Base-by-base conservation (phyloP, 2,329 filamentous ascomycete species). In the Colletotrichum scovillei region DNA sequence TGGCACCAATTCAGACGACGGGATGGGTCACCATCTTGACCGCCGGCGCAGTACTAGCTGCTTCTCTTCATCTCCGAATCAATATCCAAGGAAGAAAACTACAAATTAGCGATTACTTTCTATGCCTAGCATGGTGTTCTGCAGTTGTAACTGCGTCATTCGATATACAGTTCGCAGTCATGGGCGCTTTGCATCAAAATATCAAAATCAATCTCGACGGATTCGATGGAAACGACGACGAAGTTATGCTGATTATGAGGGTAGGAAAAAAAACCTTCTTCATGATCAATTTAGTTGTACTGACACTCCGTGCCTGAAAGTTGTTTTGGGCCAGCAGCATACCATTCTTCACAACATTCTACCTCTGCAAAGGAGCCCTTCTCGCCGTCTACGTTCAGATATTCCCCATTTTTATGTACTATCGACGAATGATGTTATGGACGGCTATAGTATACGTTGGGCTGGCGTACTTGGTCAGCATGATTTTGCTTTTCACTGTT, bases 271-370 rank as follows among this genome's bases (percentile, higher is more conserved):
- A 19, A 12, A 7, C 3, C 38, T 16, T 12, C 2, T 24, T 9
- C 8, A 3, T 38, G 16, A 22, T 26, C 7, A 19, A 1, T 9
- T 19, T 7, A 1, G 9, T 24, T 12, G 26, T 6, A 11, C 42
- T 55, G n/a, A 58, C 35, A 4, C 22, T 52, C 6, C 30, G 16
- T 8, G 24, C 16, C 22, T 7, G 2, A 12, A 12, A 73, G 71
- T 19, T 73, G 6, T 73, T 71, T 30, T 73, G 71, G 71, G 71
- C 71, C 12, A 73, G 71, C 56, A 71, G 67, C 19, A 71, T 73
- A 12, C 71, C 71, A 1, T 73, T 73, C 24, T 73, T 71, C 16
- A 73, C 67, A 19, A 63, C 71, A 1, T 73, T 73, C 26, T 73
- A 73, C 26, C 42, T 73, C 0, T 73, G 71, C 30, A 73, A 73